These are phyloP conservation scores for Euphorbia peplus DNA, from an alignment of 345 rosid genomes.

Conservation along the genomic window DNA sequence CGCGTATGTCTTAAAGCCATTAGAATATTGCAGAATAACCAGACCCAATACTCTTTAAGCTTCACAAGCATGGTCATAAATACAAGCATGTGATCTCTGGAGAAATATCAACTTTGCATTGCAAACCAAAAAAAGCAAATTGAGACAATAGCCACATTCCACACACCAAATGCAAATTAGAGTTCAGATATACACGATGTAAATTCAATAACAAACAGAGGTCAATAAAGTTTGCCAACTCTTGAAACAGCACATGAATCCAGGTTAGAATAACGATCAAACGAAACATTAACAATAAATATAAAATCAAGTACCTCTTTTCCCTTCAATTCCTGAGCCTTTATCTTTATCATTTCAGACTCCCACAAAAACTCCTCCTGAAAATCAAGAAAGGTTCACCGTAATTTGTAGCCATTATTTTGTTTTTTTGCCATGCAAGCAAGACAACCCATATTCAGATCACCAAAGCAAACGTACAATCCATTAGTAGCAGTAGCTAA, in stretches of 20 bases:
- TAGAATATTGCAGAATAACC: not conserved
- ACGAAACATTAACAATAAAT: not conserved
- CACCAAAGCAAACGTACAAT: slow-evolving; percentile 3
- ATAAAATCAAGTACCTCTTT: slow-evolving; percentile 67
- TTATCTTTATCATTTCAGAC: slow-evolving; percentile 95
- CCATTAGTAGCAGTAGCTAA: not conserved
- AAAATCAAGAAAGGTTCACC: slow-evolving; percentile 13
- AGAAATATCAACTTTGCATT: not conserved
- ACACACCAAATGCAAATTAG: not conserved
- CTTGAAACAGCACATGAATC: not conserved
- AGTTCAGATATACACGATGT: not conserved
- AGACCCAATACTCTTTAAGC: not conserved
- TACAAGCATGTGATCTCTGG: not conserved
- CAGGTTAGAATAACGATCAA: not conserved
- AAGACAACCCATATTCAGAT: not conserved
- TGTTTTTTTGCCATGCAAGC: slow-evolving; percentile 3
- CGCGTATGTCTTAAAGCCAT: not conserved
- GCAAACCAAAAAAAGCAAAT: not conserved
- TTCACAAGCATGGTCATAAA: not conserved
- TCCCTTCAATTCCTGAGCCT: slow-evolving; percentile 95
- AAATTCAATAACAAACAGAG: not conserved
- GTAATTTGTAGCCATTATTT: slow-evolving; percentile 5
- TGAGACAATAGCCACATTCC: not conserved
- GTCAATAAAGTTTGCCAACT: not conserved
- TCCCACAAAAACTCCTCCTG: slow-evolving; percentile 99